These are phyloP conservation scores for Panicum hallii DNA, from an alignment of 202 grass and related monocot species.

Conservation along the genomic window DNA sequence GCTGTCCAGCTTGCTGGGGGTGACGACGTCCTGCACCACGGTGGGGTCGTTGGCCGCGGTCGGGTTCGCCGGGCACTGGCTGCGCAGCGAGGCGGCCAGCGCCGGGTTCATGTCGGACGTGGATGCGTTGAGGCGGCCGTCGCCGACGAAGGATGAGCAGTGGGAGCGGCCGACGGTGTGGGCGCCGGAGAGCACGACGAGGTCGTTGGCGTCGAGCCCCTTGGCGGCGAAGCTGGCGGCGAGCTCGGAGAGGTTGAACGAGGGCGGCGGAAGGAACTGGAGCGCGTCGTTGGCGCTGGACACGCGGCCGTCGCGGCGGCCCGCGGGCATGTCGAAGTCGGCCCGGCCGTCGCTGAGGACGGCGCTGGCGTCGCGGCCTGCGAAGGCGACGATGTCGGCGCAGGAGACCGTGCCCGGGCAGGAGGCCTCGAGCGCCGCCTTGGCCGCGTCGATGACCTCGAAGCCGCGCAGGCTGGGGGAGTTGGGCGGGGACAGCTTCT, in stretches of 20 bases:
- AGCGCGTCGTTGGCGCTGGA: slow-evolving; percentile 34
- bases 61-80: slow-evolving; percentile 15
- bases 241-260: slow-evolving; percentile 19
- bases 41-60: neutral
- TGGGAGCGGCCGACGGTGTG: slow-evolving; percentile 55
- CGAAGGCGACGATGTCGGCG: neutral
- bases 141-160: slow-evolving; percentile 40
- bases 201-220: slow-evolving; percentile 14
- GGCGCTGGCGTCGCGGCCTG: neutral
- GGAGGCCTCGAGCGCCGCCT: neutral
- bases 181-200: slow-evolving; percentile 28
- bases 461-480: neutral
- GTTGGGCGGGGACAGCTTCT: neutral
- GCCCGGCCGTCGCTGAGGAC: neutral
- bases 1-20: slow-evolving; percentile 8
- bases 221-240: slow-evolving; percentile 27
- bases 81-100: slow-evolving; percentile 23
- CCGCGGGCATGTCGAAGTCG: slow-evolving; percentile 45
- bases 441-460: neutral
- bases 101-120: slow-evolving; percentile 33
- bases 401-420: neutral
- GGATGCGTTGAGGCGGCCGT: slow-evolving; percentile 30
- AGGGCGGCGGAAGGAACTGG: slow-evolving; percentile 25
- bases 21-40: slow-evolving; percentile 24
- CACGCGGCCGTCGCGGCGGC: slow-evolving; percentile 45